Evolutionary conservation across 768 basidiomycete genomes (phyloP), one percentile per base, ranked within the genome.

Genomic region (Tylopilus sp.): DNA sequence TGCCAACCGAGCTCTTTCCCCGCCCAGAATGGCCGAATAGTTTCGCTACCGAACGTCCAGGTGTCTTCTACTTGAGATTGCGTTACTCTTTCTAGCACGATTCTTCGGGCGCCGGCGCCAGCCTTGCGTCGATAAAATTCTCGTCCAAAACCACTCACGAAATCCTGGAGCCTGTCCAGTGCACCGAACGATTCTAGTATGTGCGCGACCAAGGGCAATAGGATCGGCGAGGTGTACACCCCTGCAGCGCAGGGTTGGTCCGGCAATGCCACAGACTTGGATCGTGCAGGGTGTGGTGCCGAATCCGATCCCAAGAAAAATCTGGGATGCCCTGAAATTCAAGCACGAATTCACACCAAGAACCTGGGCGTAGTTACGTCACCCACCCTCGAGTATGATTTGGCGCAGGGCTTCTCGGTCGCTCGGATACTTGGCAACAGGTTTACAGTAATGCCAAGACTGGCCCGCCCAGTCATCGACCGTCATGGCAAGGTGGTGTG

Each of bases 261-360:
- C 8, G 89, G 86, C 6, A 84, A 81, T 55, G 89, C 82, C 17
- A 80, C 84, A 5, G 87, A 80, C 70, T 93, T 87, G 48, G 78
- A 74, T 26, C 75, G 67, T 28, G 79, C 78, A 6, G 89, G 85
- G 70, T 99, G 97, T 36, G 97, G 97, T 1, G 97, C 97, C 26
- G 90, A 93, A 72, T 99, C 97, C 17, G 92, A 95, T 19, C 97
- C 97, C 50, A 99, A 78, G 82, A 99, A 99, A 73, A 99, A 99
- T 44, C 90, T 85, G 4, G 92, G 87, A 70, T 96, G 89, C 4
- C 95, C 95, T 84, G 60, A 22, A 44, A 50, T 34, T 55, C 19
- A 49, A 41, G 31, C 12, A 9, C 13, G 16, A 28, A 33, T 33
- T 40, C 34, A 33, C 33, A 2, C 31, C 21, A 13, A 21, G 17